These are phyloP conservation scores for Babesia ovata DNA, from an alignment of 169 alveolate genomes.

Conservation along the genomic window DNA sequence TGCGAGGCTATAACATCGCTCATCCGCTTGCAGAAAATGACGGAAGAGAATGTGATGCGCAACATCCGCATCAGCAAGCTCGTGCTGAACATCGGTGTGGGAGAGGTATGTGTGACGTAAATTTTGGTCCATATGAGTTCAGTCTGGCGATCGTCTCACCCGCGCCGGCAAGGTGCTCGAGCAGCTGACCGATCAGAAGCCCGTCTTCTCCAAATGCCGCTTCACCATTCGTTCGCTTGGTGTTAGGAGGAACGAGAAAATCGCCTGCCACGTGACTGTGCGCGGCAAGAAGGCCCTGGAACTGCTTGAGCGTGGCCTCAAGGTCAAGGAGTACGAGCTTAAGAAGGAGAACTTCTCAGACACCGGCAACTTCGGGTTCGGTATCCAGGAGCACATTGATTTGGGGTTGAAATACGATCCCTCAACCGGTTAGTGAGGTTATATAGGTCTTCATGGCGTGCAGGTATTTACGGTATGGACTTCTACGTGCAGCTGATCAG, in stretches of 20 bases:
- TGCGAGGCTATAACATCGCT: background rate
- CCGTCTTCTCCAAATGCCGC: conserved; percentile 95
- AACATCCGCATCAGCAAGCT: conserved; percentile 97
- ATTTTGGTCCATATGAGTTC: background rate
- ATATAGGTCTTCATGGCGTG: background rate
- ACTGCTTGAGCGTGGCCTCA: conserved; percentile 97
- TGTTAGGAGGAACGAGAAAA: conserved; percentile 98
- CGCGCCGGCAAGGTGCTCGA: conserved; percentile 99
- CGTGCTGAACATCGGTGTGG: conserved; percentile 97
- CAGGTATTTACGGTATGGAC: conserved; percentile 99
- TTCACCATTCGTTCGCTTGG: conserved; percentile 97
- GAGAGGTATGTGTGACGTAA: conserved; percentile 86
- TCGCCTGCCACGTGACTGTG: conserved; percentile 97
- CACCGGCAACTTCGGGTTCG: conserved; percentile 99
- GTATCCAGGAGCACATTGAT: conserved; percentile 99
- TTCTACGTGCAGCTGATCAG: conserved; percentile 98
- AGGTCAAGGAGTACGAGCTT: conserved; percentile 99
- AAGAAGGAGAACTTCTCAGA: conserved; percentile 94
- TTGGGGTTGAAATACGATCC: conserved; percentile 99
- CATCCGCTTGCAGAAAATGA: conserved; percentile 69
- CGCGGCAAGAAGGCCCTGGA: conserved; percentile 99
- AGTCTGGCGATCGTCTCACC: conserved; percentile 98
- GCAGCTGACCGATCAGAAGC: conserved; percentile 98
- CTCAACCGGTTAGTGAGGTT: conserved; percentile 85
- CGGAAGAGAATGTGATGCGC: conserved; percentile 95